These are phyloP conservation scores for Termitomyces sp. DNA, from an alignment of 768 basidiomycete species.

Conservation along the genomic window DNA sequence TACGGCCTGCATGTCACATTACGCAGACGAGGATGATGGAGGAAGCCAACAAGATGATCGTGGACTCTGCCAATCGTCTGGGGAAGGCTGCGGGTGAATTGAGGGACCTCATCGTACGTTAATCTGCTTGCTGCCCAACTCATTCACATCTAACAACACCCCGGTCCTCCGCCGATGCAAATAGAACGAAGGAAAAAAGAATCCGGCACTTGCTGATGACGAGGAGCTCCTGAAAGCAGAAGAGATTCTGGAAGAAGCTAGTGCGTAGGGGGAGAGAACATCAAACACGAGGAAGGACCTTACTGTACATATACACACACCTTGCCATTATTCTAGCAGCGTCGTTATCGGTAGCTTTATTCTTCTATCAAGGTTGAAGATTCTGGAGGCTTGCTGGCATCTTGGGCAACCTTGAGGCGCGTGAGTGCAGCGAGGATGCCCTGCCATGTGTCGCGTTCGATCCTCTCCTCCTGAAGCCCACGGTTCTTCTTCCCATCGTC, in stretches of 20 bases:
- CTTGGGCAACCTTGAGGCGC: slow-evolving; percentile 51
- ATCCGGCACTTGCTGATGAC: slow-evolving; percentile 36
- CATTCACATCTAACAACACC: slow-evolving; percentile 7
- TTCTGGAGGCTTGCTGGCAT: slow-evolving; percentile 19
- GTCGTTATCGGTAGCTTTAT: slow-evolving; percentile 10
- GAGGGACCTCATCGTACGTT: slow-evolving; percentile 64
- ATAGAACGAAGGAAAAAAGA: slow-evolving; percentile 44
- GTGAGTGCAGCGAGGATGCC: slow-evolving; percentile 67
- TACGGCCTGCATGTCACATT: slow-evolving; percentile 14
- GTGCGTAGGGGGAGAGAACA: slow-evolving; percentile 29
- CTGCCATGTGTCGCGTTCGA: slow-evolving; percentile 77
- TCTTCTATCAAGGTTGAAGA: slow-evolving; percentile 22
- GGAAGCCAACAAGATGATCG: slow-evolving; percentile 81
- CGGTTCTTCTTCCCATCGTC: slow-evolving; percentile 39
- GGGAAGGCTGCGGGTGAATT: slow-evolving; percentile 62
- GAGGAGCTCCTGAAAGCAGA: slow-evolving; percentile 56
- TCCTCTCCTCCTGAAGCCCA: slow-evolving; percentile 74
- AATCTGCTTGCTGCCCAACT: slow-evolving; percentile 6
- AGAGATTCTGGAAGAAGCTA: slow-evolving; percentile 50
- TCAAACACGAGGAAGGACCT: slow-evolving; percentile 6
- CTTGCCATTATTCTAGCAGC: slow-evolving; percentile 9
- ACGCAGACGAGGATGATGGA: slow-evolving; percentile 62
- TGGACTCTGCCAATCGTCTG: slow-evolving; percentile 60
- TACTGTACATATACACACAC: slow-evolving; percentile 2
- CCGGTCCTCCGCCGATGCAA: slow-evolving; percentile 18